A percentile compares a stretch with the other conserved stretches of the same genome.
These are phyloP conservation scores for Plasmodium fragile DNA, from an alignment of 169 alveolate species.

Conservation along the genomic window DNA sequence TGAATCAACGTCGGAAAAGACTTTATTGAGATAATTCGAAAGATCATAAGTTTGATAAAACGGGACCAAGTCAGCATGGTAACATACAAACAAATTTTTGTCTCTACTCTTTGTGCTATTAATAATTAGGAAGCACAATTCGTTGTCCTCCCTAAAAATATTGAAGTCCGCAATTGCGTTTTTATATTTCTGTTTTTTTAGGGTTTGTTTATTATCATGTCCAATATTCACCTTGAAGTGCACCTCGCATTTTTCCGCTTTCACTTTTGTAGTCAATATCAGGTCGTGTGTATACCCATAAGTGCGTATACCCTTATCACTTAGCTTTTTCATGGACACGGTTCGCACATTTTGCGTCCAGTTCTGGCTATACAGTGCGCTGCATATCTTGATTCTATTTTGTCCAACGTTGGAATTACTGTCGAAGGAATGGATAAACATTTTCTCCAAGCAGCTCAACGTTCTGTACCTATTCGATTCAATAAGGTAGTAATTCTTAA, in stretches of 20 bases:
- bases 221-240: slow-evolving; percentile 16
- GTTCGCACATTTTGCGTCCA: slow-evolving; percentile 26
- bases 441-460: slow-evolving; percentile 73
- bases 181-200: background rate
- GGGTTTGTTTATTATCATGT: background rate
- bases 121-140: slow-evolving; percentile 54
- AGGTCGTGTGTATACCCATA: slow-evolving; percentile 64
- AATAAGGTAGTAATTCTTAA: background rate
- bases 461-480: slow-evolving; percentile 57
- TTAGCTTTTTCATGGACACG: slow-evolving; percentile 20
- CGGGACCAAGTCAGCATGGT: slow-evolving; percentile 47
- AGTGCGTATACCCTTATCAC: background rate
- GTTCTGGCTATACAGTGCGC: slow-evolving; percentile 27
- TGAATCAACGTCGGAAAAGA: slow-evolving; percentile 8
- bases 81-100: slow-evolving; percentile 41
- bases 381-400: slow-evolving; percentile 37
- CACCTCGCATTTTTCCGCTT: slow-evolving; percentile 11
- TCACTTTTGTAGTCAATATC: background rate
- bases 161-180: slow-evolving; percentile 44
- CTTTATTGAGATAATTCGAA: slow-evolving; percentile 15
- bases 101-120: background rate
- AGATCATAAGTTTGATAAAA: slow-evolving; percentile 48
- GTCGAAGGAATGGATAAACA: slow-evolving; percentile 34
- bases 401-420: background rate
- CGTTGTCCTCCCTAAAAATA: slow-evolving; percentile 60